Conservation (phyloP, 2,329 filamentous ascomycete species). For the Apiospora saccharicola region DNA sequence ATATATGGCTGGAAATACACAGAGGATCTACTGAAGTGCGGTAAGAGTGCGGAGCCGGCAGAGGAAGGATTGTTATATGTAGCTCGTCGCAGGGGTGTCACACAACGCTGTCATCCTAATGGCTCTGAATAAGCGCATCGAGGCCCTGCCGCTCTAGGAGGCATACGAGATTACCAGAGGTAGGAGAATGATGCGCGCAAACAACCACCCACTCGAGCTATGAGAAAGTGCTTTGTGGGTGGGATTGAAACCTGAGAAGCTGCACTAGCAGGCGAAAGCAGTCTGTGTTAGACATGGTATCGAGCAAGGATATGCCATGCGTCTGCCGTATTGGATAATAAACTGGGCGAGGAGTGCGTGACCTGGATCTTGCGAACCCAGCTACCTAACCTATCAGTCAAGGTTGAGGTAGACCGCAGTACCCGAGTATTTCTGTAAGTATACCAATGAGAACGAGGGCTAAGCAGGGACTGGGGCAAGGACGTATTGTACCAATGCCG, state of each 20-base stretch:
- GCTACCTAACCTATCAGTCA: not conserved
- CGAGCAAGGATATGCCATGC: not conserved
- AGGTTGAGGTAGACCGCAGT: not conserved
- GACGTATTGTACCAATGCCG: not conserved
- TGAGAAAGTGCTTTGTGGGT: not conserved
- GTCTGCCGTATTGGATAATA: not conserved
- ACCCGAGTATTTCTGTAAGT: constrained; percentile 9
- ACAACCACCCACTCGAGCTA: not conserved
- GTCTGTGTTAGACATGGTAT: constrained; percentile 5
- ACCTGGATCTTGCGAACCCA: not conserved
- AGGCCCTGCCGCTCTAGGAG: not conserved
- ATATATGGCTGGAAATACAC: not conserved
- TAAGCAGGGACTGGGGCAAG: not conserved
- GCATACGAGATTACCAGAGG: not conserved
- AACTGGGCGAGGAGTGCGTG: not conserved
- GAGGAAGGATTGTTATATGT: constrained; percentile 19
- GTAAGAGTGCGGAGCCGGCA: not conserved
- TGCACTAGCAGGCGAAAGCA: not conserved
- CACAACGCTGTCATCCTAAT: not conserved
- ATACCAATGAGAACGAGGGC: not conserved
- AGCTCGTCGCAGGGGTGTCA: constrained; percentile 3
- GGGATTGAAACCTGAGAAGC: not conserved
- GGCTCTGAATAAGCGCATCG: constrained; percentile 8
- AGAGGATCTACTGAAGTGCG: not conserved
- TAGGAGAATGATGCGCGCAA: not conserved